phyloP scores from a whole-genome alignment of 139 green algal genomes.

The Monoraphidium neglectum region DNA sequence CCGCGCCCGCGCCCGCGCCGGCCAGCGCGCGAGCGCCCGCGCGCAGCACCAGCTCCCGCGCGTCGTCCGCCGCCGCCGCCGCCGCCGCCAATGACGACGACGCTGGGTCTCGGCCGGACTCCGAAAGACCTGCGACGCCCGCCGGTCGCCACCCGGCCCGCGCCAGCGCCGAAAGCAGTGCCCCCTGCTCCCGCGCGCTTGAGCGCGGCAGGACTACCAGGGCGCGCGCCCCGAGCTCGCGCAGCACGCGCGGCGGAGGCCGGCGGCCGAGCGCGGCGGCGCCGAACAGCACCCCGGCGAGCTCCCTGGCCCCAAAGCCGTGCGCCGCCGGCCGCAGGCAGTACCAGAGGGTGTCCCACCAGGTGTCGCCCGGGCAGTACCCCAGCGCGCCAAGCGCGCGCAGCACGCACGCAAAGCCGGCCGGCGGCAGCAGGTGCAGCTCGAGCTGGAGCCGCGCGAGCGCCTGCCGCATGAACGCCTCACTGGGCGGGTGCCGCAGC shows the following conservation, averaged over 20 bases:
- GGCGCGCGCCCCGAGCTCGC: background rate
- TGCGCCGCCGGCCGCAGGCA: background rate
- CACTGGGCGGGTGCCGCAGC: constrained; percentile 16
- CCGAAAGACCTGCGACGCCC: no score
- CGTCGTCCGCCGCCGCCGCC: no score
- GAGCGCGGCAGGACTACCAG: background rate
- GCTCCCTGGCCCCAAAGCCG: constrained; percentile 5
- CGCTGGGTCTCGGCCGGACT: no score
- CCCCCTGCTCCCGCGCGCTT: no score
- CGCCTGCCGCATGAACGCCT: constrained; percentile 26
- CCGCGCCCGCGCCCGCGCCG: no score
- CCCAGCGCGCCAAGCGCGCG: constrained; percentile 6
- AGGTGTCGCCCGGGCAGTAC: constrained; percentile 12
- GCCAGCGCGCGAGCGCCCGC: no score
- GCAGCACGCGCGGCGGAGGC: background rate
- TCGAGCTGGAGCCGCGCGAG: constrained; percentile 20
- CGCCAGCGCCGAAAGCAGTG: no score
- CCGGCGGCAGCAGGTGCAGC: constrained; percentile 9
- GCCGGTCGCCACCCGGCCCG: no score
- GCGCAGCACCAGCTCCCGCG: no score
- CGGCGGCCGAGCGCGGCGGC: background rate
- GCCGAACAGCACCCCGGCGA: constrained; percentile 6
- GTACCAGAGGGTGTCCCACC: constrained; percentile 8
- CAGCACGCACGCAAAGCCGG: constrained; percentile 20
- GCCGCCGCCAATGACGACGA: no score